Conservation (phyloP, 2,329 filamentous ascomycete species). For the Trichoderma cornu-damae region DNA sequence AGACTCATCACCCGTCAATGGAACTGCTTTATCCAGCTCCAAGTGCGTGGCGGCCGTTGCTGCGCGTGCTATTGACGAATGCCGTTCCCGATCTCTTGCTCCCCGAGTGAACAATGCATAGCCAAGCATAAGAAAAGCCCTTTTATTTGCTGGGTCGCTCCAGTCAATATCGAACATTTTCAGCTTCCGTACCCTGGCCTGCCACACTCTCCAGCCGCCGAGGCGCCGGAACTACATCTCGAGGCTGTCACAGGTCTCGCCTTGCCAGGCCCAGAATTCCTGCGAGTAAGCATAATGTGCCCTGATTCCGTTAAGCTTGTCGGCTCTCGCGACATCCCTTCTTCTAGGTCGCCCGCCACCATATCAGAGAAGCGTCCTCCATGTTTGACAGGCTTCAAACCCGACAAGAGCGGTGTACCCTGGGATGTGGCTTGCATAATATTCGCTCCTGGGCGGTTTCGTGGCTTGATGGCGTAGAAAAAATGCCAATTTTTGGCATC, state of each 20-base stretch:
- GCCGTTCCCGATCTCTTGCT: background rate
- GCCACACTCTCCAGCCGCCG: background rate
- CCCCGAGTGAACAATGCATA: background rate
- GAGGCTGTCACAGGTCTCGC: too few species aligned
- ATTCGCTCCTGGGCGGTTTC: too few species aligned
- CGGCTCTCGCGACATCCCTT: background rate
- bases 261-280: background rate
- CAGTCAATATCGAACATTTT: background rate
- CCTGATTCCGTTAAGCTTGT: background rate
- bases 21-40: background rate
- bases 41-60: background rate
- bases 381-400: background rate
- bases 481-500: too few species aligned
- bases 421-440: too few species aligned
- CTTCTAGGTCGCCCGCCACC: background rate
- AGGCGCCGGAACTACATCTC: background rate
- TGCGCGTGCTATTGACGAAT: constrained; percentile 1
- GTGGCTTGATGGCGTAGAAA: too few species aligned
- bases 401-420: background rate
- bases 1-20: background rate
- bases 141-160: too few species aligned
- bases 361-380: background rate
- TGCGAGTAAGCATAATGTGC: background rate
- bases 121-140: background rate
- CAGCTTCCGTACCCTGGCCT: background rate